Evolutionary conservation across 1,284 basidiomycete species (phyloP).

Genomic region (Cystobasidium slooffiae): DNA sequence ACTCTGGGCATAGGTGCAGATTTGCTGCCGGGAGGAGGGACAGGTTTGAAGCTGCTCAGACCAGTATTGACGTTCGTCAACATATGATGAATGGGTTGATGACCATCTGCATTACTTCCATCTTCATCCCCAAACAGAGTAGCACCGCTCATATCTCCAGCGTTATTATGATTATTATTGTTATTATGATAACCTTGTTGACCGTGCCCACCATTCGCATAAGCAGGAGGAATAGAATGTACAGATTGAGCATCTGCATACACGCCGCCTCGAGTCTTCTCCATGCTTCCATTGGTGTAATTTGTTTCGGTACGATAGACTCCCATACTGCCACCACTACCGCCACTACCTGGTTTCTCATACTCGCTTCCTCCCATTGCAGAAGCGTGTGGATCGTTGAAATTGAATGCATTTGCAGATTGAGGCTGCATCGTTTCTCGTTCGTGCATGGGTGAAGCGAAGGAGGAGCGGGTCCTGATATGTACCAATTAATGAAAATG

Average conservation of each 20-base stretch:
- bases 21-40: conserved; percentile 9
- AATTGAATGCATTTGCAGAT: background rate
- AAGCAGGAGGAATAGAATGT: conserved; percentile 32
- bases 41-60: conserved; percentile 17
- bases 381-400: background rate
- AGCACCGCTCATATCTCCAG: conserved; percentile 12
- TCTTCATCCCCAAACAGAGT: background rate
- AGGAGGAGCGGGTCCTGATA: conserved; percentile 36
- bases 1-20: background rate
- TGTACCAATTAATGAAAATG: background rate
- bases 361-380: conserved; percentile 1
- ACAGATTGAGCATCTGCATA: conserved; percentile 33
- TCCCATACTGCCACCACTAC: no score
- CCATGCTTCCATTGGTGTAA: conserved; percentile 24
- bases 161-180: background rate
- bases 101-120: background rate
- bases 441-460: conserved; percentile 37
- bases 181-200: background rate
- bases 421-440: conserved; percentile 33
- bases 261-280: conserved; percentile 20
- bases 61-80: conserved; percentile 17
- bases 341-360: conserved; percentile 2
- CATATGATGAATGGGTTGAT: background rate
- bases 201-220: conserved; percentile 2
- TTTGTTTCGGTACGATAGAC: conserved; percentile 25